phyloP scores from a whole-genome alignment of 2,329 filamentous ascomycete species.

The Podosphaera aphanis region DNA sequence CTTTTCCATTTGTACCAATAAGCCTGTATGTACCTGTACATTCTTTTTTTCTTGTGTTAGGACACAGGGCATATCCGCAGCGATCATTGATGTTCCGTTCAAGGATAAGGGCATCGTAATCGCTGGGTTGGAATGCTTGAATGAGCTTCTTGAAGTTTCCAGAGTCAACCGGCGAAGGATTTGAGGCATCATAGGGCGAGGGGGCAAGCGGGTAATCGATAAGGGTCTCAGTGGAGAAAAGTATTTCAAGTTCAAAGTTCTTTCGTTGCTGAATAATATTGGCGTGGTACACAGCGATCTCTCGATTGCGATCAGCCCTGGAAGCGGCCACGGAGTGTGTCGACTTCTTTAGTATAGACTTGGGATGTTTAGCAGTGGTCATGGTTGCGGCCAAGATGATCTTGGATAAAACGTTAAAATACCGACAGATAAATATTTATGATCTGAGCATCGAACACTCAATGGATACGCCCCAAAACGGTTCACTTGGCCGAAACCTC shows the following conservation, averaged over 20 bases:
- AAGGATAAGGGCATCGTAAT: slow-evolving; percentile 72
- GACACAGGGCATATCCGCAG: slow-evolving; percentile 71
- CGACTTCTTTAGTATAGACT: slow-evolving; percentile 38
- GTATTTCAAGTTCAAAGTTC: slow-evolving; percentile 49
- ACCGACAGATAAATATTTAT: no score
- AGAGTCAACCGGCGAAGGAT: slow-evolving; percentile 35
- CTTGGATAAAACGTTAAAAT: background rate
- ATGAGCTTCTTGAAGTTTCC: slow-evolving; percentile 42
- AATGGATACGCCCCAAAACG: background rate
- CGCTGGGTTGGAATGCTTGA: slow-evolving; percentile 54
- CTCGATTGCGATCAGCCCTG: slow-evolving; percentile 25
- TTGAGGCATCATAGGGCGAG: slow-evolving; percentile 24
- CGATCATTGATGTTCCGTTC: slow-evolving; percentile 66
- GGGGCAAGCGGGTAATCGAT: slow-evolving; percentile 19
- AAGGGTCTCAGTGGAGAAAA: slow-evolving; percentile 43
- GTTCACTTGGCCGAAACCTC: background rate
- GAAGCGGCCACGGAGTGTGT: slow-evolving; percentile 19
- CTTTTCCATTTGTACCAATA: slow-evolving; percentile 24
- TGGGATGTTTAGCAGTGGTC: slow-evolving; percentile 17
- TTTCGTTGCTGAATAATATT: slow-evolving; percentile 63
- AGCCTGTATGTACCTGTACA: slow-evolving; percentile 45
- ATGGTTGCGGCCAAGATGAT: slow-evolving; percentile 6
- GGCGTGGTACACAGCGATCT: slow-evolving; percentile 62
- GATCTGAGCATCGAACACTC: no score
- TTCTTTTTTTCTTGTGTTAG: slow-evolving; percentile 33